These are phyloP conservation scores for Chloris gayana DNA, from an alignment of 176 grass and related monocot species.

Conservation along the genomic window DNA sequence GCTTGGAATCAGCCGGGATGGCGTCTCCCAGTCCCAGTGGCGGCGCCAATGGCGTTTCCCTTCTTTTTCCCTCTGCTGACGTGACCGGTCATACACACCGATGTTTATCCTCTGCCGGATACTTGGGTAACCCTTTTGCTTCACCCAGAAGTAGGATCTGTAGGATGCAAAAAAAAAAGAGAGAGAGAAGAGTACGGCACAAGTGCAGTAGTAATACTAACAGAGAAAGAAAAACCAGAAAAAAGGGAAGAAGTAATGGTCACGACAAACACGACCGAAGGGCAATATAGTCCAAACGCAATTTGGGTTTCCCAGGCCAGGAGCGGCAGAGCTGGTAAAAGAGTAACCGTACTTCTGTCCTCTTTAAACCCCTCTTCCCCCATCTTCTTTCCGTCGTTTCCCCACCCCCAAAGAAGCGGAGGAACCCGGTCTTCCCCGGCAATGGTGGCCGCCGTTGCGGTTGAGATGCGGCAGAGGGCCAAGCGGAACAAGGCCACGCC, in stretches of 20 bases:
- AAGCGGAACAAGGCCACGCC: background rate
- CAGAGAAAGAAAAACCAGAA: no score
- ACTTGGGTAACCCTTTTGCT: no score
- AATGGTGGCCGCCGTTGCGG: slow-evolving; percentile 12
- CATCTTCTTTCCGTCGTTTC: background rate
- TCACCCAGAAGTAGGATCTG: no score
- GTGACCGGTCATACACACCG: no score
- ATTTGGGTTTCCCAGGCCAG: background rate
- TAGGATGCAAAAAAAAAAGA: no score
- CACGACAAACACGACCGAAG: background rate
- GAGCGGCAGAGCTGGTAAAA: background rate
- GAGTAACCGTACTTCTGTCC: background rate
- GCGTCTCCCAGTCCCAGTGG: no score
- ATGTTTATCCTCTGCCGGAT: no score
- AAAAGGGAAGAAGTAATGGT: background rate
- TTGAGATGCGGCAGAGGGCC: background rate
- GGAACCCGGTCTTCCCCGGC: background rate
- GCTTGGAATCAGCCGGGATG: background rate
- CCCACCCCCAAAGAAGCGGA: background rate
- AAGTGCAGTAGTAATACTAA: background rate
- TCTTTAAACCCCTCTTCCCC: slow-evolving; percentile 30
- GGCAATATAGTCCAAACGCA: background rate
- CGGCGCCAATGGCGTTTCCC: no score
- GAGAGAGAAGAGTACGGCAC: background rate
- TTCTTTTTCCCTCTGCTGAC: no score